A percentile compares a stretch with the other conserved stretches of the same genome.
Conservation (phyloP, 305 asterid genomes). For the Fraxinus sp. region DNA sequence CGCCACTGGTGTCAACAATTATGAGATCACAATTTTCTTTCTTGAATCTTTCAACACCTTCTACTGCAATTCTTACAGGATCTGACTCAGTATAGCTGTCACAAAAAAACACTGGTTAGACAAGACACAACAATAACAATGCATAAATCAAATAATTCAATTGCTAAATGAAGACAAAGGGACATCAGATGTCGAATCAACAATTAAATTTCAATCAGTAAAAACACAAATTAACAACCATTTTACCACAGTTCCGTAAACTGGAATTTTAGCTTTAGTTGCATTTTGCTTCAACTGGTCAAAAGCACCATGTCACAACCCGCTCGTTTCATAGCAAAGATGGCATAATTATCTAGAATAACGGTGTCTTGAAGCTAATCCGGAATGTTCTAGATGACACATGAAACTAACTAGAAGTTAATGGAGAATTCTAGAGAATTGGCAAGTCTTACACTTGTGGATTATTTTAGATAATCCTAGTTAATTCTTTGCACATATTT, state of each 20-base stretch:
- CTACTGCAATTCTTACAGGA: slow-evolving; percentile 91
- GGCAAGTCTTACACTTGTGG: too few species aligned
- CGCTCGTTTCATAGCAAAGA: too few species aligned
- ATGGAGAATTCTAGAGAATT: too few species aligned
- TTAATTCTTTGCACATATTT: too few species aligned
- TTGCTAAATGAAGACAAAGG: neutral
- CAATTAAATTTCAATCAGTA: neutral
- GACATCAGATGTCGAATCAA: neutral
- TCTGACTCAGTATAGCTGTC: slow-evolving; percentile 93
- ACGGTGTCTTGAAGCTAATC: too few species aligned
- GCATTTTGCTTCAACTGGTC: slow-evolving; percentile 97
- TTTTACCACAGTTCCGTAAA: slow-evolving; percentile 25
- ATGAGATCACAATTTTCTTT: slow-evolving; percentile 89
- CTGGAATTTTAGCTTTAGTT: slow-evolving; percentile 93
- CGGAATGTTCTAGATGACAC: too few species aligned
- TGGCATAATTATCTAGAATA: too few species aligned
- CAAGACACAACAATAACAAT: neutral
- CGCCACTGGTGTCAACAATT: slow-evolving; percentile 94
- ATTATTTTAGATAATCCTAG: too few species aligned
- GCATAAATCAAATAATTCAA: neutral
- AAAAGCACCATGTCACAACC: slow-evolving; percentile 56
- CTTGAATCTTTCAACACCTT: slow-evolving; percentile 76
- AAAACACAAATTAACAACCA: neutral
- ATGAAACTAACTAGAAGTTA: too few species aligned
- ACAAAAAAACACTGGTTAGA: slow-evolving; percentile 19